Base-by-base conservation (phyloP, 2,329 filamentous ascomycete species). In the Zymoseptoria tritici region DNA sequence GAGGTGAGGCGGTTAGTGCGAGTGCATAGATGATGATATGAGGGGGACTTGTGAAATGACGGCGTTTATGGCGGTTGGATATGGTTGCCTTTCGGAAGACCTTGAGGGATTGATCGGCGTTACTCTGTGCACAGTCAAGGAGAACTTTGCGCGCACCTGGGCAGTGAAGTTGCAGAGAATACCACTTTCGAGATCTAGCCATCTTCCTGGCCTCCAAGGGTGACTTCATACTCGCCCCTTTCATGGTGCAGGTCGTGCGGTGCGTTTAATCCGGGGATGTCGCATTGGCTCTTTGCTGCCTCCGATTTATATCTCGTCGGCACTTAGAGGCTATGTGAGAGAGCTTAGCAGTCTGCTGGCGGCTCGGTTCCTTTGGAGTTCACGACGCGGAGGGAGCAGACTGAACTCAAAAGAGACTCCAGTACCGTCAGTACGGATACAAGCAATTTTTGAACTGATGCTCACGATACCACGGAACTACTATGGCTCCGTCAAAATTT, bases 1-100 rank as follows among this genome's bases (percentile, higher is more conserved):
- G 61, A 49, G 59, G 61, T 9, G 57, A 63, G 19, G 58, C 60
- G 52, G 66, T 68, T 16, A 63, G 60, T 36, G 67, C 64, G 13
- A 64, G 60, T 52, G 67, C 66, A 21, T 68, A 29, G 56, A 67
- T 22, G 13, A 49, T 56, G 29, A 50, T 59, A 36, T 6, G 4
- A 49, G 20, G 13, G 29, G 9, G 22, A 50, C n/a, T 24, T 51
- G 51, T 16, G 55, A 57, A 57, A 42, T 19, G n/a, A 52, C 19
- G 50, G 22, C 22, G 50, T 21, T 21, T 19, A 52, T 24, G 50
- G 50, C 19, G 50, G 50, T 52, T 52, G 22, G 22, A 31, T 24
- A 19, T 53, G 52, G 13, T 6, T 11, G 36, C 13, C 36, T 46
- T 6, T 16, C 4, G 3, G 13, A n/a, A 6, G 36, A 3, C 16